These are phyloP conservation scores for Skeletonema marinoi DNA, from an alignment of 108 stramenopile genomes.

Conservation along the genomic window DNA sequence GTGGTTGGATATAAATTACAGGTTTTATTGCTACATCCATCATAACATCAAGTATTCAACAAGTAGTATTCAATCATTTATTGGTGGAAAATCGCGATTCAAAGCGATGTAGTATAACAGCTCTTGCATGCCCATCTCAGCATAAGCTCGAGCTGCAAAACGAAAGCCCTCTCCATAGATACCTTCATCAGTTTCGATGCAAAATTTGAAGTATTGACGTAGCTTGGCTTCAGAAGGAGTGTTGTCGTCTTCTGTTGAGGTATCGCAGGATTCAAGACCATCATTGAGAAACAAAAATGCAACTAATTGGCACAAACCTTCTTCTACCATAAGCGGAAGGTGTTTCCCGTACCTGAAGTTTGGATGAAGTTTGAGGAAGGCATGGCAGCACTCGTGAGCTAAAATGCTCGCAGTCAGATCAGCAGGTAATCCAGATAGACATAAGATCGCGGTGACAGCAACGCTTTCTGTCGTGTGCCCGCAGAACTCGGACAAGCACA, in stretches of 20 bases:
- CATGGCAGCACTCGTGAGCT: conserved; percentile 91
- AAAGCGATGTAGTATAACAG: conserved; percentile 63
- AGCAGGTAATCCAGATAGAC: conserved; percentile 80
- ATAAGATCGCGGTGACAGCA: conserved; percentile 80
- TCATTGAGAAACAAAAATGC: conserved; percentile 70
- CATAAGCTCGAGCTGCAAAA: conserved; percentile 57
- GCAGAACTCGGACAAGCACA: conserved; percentile 65
- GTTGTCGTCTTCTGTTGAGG: neutral
- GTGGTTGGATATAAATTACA: neutral
- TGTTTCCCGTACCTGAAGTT: conserved; percentile 39
- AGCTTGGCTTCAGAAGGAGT: conserved; percentile 60
- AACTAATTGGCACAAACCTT: conserved; percentile 72
- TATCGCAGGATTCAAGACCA: conserved; percentile 41
- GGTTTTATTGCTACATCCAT: neutral
- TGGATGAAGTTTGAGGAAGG: conserved; percentile 79
- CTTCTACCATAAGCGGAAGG: conserved; percentile 65
- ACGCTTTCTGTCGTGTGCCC: neutral
- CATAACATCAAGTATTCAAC: too few species aligned
- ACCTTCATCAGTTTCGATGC: conserved; percentile 65
- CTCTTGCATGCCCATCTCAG: conserved; percentile 63
- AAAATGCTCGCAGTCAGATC: conserved; percentile 85
- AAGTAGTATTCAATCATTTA: neutral
- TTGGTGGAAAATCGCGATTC: conserved; percentile 56
- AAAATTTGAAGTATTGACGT: conserved; percentile 70
- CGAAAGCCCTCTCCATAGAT: conserved; percentile 63